Base-by-base conservation (phyloP, 768 basidiomycete species). In the Mycena venus region DNA sequence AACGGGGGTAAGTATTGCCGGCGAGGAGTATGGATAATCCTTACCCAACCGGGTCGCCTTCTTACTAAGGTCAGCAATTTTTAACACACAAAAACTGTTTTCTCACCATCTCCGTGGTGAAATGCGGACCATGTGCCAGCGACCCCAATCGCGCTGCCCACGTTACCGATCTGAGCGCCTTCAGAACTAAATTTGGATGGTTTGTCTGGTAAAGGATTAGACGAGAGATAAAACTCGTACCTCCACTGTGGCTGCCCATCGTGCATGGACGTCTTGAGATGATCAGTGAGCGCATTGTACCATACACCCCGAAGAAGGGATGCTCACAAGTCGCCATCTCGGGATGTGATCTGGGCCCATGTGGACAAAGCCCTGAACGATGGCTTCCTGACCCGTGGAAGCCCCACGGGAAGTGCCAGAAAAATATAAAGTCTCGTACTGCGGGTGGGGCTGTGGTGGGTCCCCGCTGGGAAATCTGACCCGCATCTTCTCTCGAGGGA, bases 101-200 rank as follows among this genome's bases (percentile, higher is more conserved):
- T 74, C 76, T 49, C 70, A 90, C 91, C 89, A 71, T 85, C 86
- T 65, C 90, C 90, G 73, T 94, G 93, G 70, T 84, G 79, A 6
- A 87, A 89, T 1, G 92, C 91, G 7, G 90, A 90, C 94, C 94
- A 95, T 10, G 88, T 85, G 6, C 94, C 93, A 32, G 91, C 86
- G 27, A 94, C 84, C 8, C 94, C 94, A 53, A 87, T 87, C 14
- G 91, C 91, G 79, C 93, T 94, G 32, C 88, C 90, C 21, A 91
- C 84, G 29, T 88, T 88, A 11, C 94, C 93, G 27, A 95, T 79
- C 79, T 94, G 93, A 3, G 92, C 85, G 27, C 91, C 92, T 80
- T 90, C 90, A 19, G 91, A 92, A 74, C 92, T 94, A 74, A 51
- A 78, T 56, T 69, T 27, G 58, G 47, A 25, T 51, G 44, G 27